Percentiles rank a stretch among this genome's conserved stretches.
phyloP scores from a whole-genome alignment of 108 stramenopile species.

The Cylindrotheca closterium region DNA sequence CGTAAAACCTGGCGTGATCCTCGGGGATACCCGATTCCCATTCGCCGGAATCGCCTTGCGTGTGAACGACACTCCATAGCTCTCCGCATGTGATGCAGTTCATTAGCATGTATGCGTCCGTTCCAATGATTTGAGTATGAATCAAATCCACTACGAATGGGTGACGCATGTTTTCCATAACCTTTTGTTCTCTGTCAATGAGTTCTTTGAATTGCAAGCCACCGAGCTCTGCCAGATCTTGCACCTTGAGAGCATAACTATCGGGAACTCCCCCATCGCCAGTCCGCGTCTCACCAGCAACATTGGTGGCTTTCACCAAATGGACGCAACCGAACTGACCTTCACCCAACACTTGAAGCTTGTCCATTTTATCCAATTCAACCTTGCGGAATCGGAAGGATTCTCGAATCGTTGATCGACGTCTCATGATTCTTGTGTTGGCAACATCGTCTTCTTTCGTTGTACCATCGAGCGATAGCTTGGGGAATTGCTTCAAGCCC shows the following conservation, averaged over 20 bases:
- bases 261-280: too few species aligned
- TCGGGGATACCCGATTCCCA: conserved; percentile 60
- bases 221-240: conserved; percentile 63
- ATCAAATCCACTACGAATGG: conserved; percentile 90
- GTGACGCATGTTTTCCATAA: conserved; percentile 77
- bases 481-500: conserved; percentile 35
- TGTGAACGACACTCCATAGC: conserved; percentile 69
- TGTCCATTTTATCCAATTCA: conserved; percentile 53
- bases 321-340: conserved; percentile 53
- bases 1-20: conserved; percentile 28
- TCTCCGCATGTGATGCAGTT: conserved; percentile 77
- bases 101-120: conserved; percentile 62
- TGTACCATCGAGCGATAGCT: background rate
- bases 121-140: conserved; percentile 69
- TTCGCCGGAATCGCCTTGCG: conserved; percentile 35
- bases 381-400: conserved; percentile 7
- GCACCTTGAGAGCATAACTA: conserved; percentile 83
- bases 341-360: conserved; percentile 50
- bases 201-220: too few species aligned
- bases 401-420: conserved; percentile 2
- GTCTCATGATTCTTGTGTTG: background rate
- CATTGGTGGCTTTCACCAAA: conserved; percentile 26
- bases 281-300: conserved; percentile 9
- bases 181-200: conserved; percentile 71
- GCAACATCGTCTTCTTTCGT: conserved; percentile 4